Conservation (phyloP, 352 stramenopile species). For the Pythium sp. region DNA sequence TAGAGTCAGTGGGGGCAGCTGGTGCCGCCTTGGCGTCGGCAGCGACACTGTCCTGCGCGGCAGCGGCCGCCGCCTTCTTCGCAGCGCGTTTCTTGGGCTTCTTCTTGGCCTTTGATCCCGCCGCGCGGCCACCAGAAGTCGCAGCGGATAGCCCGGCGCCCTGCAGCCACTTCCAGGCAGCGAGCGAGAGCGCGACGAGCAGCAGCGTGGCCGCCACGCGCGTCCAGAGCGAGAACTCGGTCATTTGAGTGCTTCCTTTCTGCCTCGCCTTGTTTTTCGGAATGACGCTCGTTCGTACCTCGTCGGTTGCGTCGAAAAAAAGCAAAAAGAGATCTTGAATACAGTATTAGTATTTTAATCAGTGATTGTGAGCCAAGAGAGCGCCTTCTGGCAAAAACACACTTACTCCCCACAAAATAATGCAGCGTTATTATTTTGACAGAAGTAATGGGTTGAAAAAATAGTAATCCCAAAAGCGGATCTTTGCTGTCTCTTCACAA, state of each 20-base stretch:
- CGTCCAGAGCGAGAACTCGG: slow-evolving; percentile 31
- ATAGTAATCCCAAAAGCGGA: too few species aligned
- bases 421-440: too few species aligned
- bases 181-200: slow-evolving; percentile 34
- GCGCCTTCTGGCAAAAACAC: too few species aligned
- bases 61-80: slow-evolving; percentile 28
- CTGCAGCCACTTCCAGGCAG: slow-evolving; percentile 40
- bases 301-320: too few species aligned
- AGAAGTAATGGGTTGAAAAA: too few species aligned
- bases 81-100: slow-evolving; percentile 42
- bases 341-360: too few species aligned
- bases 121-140: neutral
- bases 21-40: too few species aligned
- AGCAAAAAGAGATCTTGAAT: too few species aligned
- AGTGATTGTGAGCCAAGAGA: too few species aligned
- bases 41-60: too few species aligned
- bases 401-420: too few species aligned
- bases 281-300: neutral
- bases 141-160: neutral
- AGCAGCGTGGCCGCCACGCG: slow-evolving; percentile 44
- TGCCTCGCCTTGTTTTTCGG: neutral
- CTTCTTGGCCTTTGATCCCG: slow-evolving; percentile 30
- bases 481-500: too few species aligned
- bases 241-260: slow-evolving; percentile 10
- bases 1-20: neutral